phyloP scores from a whole-genome alignment of 257 asterid genomes.

The Apocynum venetum region DNA sequence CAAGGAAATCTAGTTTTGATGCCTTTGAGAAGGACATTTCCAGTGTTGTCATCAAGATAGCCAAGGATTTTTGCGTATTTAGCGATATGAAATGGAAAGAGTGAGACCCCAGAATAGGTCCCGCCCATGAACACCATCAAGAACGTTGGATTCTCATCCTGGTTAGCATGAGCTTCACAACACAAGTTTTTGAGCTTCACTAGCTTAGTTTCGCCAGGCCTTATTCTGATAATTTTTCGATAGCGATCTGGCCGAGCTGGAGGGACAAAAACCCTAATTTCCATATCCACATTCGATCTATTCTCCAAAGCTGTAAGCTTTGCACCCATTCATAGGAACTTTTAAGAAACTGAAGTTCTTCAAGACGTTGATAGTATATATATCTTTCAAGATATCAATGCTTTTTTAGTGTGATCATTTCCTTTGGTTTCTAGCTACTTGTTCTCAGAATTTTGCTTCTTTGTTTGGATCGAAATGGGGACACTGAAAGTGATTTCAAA shows the following conservation, averaged over 20 bases:
- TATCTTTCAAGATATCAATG: too few species aligned
- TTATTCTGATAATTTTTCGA: constrained; percentile 22
- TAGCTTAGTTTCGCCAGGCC: constrained; percentile 20
- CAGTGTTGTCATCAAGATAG: constrained; percentile 23
- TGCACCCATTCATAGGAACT: constrained; percentile 22
- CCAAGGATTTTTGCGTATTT: constrained; percentile 39
- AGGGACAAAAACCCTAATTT: constrained; percentile 31
- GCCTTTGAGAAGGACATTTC: constrained; percentile 22
- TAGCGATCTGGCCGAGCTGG: constrained; percentile 32
- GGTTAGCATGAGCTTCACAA: constrained; percentile 7
- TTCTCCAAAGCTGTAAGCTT: constrained; percentile 23
- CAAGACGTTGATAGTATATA: background rate
- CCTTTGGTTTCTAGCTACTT: too few species aligned
- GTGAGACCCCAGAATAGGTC: constrained; percentile 26
- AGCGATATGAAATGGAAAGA: constrained; percentile 12
- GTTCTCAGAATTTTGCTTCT: too few species aligned
- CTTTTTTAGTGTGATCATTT: background rate
- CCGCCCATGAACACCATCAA: constrained; percentile 32
- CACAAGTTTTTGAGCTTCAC: constrained; percentile 16
- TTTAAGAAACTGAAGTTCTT: too few species aligned
- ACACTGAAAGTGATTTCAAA: too few species aligned
- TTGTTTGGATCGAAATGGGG: too few species aligned
- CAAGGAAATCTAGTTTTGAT: constrained; percentile 15
- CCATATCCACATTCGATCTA: constrained; percentile 25
- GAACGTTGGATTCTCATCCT: constrained; percentile 6